These are phyloP conservation scores for Boletus barrowsii DNA, from an alignment of 768 basidiomycete genomes.

Conservation along the genomic window DNA sequence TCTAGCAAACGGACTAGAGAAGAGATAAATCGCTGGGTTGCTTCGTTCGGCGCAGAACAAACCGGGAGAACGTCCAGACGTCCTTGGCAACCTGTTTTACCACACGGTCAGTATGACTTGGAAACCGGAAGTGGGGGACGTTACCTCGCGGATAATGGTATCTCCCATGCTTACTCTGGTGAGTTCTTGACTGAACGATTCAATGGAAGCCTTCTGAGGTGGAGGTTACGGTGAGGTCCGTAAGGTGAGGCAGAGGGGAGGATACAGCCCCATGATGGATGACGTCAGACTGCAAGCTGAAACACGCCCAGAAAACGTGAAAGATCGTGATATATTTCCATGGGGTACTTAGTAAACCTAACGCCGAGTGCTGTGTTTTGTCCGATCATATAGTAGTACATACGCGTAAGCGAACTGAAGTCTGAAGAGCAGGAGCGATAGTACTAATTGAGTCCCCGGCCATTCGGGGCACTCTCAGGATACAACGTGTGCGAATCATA, in stretches of 20 bases:
- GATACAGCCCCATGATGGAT: not conserved
- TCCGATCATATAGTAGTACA: not conserved
- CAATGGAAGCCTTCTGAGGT: constrained; percentile 7
- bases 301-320: constrained; percentile 16
- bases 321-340: not conserved
- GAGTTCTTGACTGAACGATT: constrained; percentile 3
- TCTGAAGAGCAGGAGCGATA: not conserved
- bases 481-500: constrained; percentile 53
- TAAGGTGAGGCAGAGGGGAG: constrained; percentile 13
- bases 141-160: constrained; percentile 44
- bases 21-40: constrained; percentile 4
- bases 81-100: constrained; percentile 43
- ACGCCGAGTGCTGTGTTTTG: not conserved
- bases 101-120: not conserved
- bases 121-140: not conserved
- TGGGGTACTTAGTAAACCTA: not conserved
- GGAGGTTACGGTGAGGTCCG: constrained; percentile 17
- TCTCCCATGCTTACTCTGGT: constrained; percentile 29
- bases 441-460: constrained; percentile 21
- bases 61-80: constrained; percentile 69
- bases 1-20: constrained; percentile 60
- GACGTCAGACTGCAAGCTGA: constrained; percentile 18
- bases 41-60: constrained; percentile 9
- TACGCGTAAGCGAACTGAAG: not conserved
- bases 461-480: constrained; percentile 44